Evolutionary conservation across 768 basidiomycete species (phyloP).

Genomic region (Artomyces pyxidatus): DNA sequence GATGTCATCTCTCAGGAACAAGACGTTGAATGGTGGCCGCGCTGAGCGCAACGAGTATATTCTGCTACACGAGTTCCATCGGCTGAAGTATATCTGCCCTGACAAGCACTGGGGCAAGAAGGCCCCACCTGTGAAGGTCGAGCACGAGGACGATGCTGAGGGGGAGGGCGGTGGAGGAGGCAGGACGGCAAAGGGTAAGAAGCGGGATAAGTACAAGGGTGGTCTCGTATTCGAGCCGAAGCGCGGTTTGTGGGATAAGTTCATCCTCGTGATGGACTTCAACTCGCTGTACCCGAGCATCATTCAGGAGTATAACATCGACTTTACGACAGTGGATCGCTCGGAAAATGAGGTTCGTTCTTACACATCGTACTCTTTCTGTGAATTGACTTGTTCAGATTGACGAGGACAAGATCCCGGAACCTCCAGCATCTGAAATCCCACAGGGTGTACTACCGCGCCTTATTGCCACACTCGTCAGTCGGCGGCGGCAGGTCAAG

Average conservation of each 20-base stretch:
- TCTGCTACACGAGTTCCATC: slow-evolving; percentile 95
- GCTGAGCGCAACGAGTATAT: slow-evolving; percentile 99
- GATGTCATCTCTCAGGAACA: slow-evolving; percentile 57
- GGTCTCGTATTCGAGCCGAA: slow-evolving; percentile 97
- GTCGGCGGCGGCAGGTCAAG: slow-evolving; percentile 85
- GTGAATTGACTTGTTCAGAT: slow-evolving; percentile 24
- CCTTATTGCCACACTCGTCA: slow-evolving; percentile 94
- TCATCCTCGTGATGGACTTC: slow-evolving; percentile 99
- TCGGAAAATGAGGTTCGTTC: slow-evolving; percentile 44
- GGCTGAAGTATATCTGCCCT: slow-evolving; percentile 91
- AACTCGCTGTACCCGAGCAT: slow-evolving; percentile 98
- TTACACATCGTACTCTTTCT: not conserved
- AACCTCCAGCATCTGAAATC: slow-evolving; percentile 66
- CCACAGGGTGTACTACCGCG: slow-evolving; percentile 89
- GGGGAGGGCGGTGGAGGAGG: slow-evolving; percentile 23
- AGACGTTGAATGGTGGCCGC: slow-evolving; percentile 93
- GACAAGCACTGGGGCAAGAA: slow-evolving; percentile 90
- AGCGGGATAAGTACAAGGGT: slow-evolving; percentile 95
- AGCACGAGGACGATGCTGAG: slow-evolving; percentile 42
- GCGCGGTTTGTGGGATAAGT: slow-evolving; percentile 93
- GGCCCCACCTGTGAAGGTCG: slow-evolving; percentile 43
- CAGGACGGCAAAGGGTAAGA: slow-evolving; percentile 59
- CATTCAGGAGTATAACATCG: slow-evolving; percentile 99
- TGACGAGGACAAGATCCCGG: slow-evolving; percentile 81
- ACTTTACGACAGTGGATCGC: slow-evolving; percentile 91